Percentiles rank a stretch among this genome's conserved stretches.
Evolutionary conservation across 352 stramenopile genomes (phyloP).

Genomic region (Globisporangium paroecandrum): DNA sequence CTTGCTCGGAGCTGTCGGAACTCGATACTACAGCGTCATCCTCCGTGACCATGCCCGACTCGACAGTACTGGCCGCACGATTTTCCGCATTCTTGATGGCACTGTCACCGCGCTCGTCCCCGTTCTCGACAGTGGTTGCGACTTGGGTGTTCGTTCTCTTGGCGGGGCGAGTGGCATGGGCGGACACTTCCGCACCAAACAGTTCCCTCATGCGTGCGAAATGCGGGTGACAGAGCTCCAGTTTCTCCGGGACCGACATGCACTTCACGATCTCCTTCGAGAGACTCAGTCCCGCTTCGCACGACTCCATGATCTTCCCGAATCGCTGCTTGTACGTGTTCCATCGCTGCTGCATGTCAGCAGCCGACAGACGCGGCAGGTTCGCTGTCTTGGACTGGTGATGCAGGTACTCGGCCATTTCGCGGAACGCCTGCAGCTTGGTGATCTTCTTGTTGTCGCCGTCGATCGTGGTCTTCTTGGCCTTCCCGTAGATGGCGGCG

Average conservation of each 20-base stretch:
- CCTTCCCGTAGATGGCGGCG: constrained; percentile 6
- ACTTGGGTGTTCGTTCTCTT: neutral
- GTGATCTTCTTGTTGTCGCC: constrained; percentile 11
- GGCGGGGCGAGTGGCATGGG: neutral
- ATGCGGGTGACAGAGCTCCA: constrained; percentile 14
- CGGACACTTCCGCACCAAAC: constrained; percentile 6
- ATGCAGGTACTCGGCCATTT: constrained; percentile 7
- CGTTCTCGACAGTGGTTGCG: neutral
- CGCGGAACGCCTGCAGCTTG: constrained; percentile 8
- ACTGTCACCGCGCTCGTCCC: neutral
- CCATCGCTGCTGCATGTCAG: constrained; percentile 18
- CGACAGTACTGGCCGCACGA: neutral
- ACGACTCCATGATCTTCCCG: constrained; percentile 9
- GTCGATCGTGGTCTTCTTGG: constrained; percentile 9
- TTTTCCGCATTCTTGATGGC: neutral
- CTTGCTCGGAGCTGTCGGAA: neutral
- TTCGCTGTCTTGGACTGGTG: neutral
- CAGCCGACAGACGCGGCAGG: neutral
- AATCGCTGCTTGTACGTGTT: constrained; percentile 12
- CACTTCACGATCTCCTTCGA: constrained; percentile 4
- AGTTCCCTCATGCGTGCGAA: constrained; percentile 17
- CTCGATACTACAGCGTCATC: neutral
- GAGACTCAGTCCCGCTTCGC: constrained; percentile 3
- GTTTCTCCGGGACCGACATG: constrained; percentile 13
- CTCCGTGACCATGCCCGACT: neutral